Conservation (phyloP, 257 asterid species). For the Solanum tarapatanum region DNA sequence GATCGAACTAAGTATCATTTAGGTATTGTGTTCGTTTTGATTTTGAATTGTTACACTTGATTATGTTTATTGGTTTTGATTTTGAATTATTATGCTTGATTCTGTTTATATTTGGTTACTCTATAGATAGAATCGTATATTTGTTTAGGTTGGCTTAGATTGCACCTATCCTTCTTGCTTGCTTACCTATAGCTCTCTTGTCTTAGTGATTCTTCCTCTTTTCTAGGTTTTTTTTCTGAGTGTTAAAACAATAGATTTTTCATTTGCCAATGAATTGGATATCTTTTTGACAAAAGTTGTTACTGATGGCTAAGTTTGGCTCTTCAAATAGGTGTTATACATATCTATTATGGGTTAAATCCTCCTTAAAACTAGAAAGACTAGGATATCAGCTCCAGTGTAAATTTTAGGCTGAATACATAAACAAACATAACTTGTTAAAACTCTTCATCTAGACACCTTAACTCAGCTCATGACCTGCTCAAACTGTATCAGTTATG, state of each 20-base stretch:
- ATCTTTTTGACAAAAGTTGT: neutral
- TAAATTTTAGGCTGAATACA: neutral
- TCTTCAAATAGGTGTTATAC: neutral
- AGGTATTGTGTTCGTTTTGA: slow-evolving; percentile 14
- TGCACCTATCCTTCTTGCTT: no score
- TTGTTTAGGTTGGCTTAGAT: neutral
- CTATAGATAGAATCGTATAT: neutral
- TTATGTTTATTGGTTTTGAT: neutral
- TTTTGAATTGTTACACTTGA: neutral
- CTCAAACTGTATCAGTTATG: neutral
- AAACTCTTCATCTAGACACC: neutral
- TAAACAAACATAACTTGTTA: neutral
- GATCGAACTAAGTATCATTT: slow-evolving; percentile 87
- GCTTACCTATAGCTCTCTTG: no score
- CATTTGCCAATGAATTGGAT: no score
- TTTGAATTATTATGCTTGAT: neutral
- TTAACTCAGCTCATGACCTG: neutral
- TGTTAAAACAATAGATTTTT: no score
- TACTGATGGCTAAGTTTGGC: neutral
- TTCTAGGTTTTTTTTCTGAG: no score
- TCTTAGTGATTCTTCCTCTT: no score
- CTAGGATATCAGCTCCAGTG: neutral
- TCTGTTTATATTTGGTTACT: neutral
- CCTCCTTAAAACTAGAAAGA: neutral
- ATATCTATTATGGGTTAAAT: neutral